These are phyloP conservation scores for Auriscalpium orientale DNA, from an alignment of 768 basidiomycete genomes.

Conservation along the genomic window DNA sequence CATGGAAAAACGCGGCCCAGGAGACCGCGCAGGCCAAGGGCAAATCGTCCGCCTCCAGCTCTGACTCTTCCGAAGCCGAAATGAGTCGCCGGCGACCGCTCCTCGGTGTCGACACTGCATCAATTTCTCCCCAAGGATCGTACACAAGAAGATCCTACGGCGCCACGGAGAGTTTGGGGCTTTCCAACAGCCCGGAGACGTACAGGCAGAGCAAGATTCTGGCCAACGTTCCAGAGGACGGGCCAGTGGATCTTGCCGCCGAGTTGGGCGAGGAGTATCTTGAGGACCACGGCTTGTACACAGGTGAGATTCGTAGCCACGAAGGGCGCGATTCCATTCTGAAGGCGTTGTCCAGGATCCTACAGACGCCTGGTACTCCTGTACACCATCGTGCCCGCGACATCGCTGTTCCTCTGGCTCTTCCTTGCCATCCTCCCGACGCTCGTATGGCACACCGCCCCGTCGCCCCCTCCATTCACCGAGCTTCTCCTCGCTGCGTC, in stretches of 20 bases:
- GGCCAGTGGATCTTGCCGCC: neutral
- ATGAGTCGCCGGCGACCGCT: neutral
- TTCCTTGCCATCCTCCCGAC: slow-evolving; percentile 43
- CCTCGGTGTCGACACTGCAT: slow-evolving; percentile 5
- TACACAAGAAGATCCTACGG: slow-evolving; percentile 7
- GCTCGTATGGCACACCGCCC: slow-evolving; percentile 33
- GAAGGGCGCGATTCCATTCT: neutral
- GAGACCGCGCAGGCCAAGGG: neutral
- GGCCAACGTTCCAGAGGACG: slow-evolving; percentile 10
- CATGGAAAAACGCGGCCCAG: neutral
- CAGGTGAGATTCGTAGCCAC: slow-evolving; percentile 3
- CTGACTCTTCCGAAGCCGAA: neutral
- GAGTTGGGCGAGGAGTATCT: slow-evolving; percentile 7
- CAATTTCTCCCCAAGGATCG: neutral
- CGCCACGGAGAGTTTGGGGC: neutral
- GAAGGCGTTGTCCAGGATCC: slow-evolving; percentile 40
- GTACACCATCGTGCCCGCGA: slow-evolving; percentile 28
- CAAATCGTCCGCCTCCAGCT: neutral
- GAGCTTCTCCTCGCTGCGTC: slow-evolving; percentile 55
- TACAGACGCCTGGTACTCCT: slow-evolving; percentile 47
- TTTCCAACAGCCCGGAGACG: slow-evolving; percentile 6
- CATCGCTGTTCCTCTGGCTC: slow-evolving; percentile 36
- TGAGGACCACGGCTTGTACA: slow-evolving; percentile 10
- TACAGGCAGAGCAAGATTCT: slow-evolving; percentile 4
- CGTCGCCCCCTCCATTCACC: slow-evolving; percentile 42